These are phyloP conservation scores for Zygoascus flipseniorum DNA, from an alignment of 805 yeast species.

Conservation along the genomic window DNA sequence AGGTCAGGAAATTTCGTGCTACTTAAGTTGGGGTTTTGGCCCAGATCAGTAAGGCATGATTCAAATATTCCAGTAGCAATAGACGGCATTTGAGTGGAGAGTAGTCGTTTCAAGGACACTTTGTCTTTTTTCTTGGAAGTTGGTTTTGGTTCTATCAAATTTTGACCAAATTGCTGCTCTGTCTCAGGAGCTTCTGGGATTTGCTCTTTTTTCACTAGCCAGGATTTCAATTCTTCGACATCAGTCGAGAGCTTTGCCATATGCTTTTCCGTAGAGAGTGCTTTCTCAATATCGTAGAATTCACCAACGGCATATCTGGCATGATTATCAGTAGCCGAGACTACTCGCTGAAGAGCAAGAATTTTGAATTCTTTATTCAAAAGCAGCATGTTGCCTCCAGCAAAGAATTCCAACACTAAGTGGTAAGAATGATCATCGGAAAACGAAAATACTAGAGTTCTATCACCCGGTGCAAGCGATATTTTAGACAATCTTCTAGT, in stretches of 20 bases:
- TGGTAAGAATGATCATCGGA: constrained; percentile 67
- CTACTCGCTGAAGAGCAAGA: constrained; percentile 67
- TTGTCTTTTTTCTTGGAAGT: constrained; percentile 6
- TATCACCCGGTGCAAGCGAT: constrained; percentile 67
- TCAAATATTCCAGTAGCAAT: constrained; percentile 73
- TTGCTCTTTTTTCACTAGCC: constrained; percentile 6
- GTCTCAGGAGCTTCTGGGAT: neutral
- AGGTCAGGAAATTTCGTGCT: neutral
- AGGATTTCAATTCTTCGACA: constrained; percentile 3
- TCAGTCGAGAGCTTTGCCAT: neutral
- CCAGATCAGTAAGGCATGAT: constrained; percentile 40
- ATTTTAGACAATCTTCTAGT: constrained; percentile 67
- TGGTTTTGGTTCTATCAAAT: neutral
- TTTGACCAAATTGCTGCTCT: constrained; percentile 1
- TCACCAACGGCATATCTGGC: constrained; percentile 66
- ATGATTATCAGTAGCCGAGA: constrained; percentile 50
- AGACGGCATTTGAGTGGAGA: constrained; percentile 61
- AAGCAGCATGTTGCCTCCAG: constrained; percentile 85
- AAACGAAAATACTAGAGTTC: constrained; percentile 77
- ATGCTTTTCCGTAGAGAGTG: constrained; percentile 4
- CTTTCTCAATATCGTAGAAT: constrained; percentile 35
- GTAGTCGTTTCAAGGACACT: constrained; percentile 55
- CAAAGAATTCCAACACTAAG: constrained; percentile 82
- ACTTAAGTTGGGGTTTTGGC: constrained; percentile 34
- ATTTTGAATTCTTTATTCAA: constrained; percentile 63